Base-by-base conservation (phyloP, 768 basidiomycete genomes). In the Collybia sordida region DNA sequence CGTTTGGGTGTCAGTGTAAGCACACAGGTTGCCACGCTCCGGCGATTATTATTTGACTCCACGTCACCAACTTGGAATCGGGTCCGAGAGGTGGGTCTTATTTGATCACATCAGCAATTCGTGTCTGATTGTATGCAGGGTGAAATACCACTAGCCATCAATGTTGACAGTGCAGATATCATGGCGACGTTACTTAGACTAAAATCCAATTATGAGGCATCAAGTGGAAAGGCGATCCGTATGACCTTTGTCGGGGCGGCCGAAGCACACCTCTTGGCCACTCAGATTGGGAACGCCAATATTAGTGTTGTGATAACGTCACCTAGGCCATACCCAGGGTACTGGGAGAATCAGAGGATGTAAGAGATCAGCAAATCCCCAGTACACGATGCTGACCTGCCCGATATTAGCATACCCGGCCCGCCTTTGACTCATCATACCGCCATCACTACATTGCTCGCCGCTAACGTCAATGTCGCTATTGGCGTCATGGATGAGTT, bases 281-380 rank as follows among this genome's bases (percentile, higher is more conserved):
- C 76, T 3, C 76, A 89, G 48, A 79, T 91, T 18, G 79, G 75
- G 1, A 58, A 66, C 18, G 85, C 85, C 1, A 71, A 74, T 7
- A 78, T 93, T 2, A 85, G 85, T 35, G 86, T 93, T n/a, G 78
- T 94, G 22, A 69, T 93, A 21, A 72, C 78, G 0, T 79, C 80
- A 4, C 64, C 82, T 0, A 70, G 89, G 36, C 81, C 86, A 0
- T 87, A 76, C 68, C 88, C 90, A 0, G 55, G 49, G 3, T 66
- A 65, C 3, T 93, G 90, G 90, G 82, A 89, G 46, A 62, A 72
- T 37, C 72, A 79, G 41, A 71, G 89, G 49, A 78, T 86, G 85
- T 85, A 57, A 57, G 83, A 56, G 6, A 6, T 14, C 19, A 37
- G 12, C 35, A 3, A 18, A 11, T 38, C 3, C 40, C 42, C 3